Conservation (phyloP, 2,329 filamentous ascomycete genomes). For the Sporothrix dimorphospora region DNA sequence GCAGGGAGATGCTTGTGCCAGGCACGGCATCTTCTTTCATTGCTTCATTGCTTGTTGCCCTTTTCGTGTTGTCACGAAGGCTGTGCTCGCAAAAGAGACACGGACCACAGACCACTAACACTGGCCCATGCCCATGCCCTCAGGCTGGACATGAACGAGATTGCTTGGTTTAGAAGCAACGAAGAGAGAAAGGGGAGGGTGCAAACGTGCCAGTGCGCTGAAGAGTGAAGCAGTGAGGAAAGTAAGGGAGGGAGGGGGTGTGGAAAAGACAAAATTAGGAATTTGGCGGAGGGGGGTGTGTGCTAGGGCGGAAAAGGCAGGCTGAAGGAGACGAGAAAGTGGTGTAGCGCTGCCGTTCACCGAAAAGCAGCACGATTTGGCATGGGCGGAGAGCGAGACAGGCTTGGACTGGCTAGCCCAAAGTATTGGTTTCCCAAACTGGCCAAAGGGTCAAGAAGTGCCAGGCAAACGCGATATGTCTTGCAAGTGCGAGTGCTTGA, state of each 20-base stretch:
- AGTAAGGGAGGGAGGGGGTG: not conserved
- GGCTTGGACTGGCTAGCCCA: not conserved
- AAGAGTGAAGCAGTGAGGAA: conserved; percentile 11
- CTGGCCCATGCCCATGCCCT: not conserved
- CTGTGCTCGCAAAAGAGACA: not conserved
- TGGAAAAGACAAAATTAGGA: not conserved
- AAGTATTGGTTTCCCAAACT: conserved; percentile 2
- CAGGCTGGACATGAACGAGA: not conserved
- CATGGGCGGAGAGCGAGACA: not conserved
- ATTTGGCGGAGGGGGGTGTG: not conserved
- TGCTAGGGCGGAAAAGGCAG: conserved; percentile 13
- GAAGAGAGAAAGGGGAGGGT: not conserved
- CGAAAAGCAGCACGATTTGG: conserved; percentile 14
- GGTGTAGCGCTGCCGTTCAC: conserved; percentile 12
- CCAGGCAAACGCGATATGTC: not conserved
- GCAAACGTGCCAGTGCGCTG: conserved; percentile 2
- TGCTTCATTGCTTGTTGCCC: not conserved
- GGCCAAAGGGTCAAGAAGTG: not conserved
- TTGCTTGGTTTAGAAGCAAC: not conserved
- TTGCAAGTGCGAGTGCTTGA: not conserved
- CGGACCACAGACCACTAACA: not conserved
- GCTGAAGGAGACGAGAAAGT: not conserved
- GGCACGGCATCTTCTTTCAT: not conserved
- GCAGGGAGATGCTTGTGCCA: not conserved
- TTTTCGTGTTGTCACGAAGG: not conserved